Evolutionary conservation across 495 filamentous ascomycete species (phyloP).

Genomic region (Penicillium robsamsonii): DNA sequence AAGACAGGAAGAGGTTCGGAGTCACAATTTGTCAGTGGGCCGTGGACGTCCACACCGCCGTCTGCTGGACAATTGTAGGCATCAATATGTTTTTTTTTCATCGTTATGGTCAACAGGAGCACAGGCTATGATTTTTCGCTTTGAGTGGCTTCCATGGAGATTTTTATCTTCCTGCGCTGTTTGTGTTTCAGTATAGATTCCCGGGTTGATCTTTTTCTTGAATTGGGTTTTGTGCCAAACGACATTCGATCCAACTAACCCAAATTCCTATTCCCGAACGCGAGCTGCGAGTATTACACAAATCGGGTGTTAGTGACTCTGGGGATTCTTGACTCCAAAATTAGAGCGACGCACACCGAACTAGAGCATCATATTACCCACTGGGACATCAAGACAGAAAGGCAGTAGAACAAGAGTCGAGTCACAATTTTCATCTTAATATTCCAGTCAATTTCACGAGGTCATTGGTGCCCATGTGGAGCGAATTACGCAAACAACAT

Average conservation of each 20-base stretch:
- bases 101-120: not conserved
- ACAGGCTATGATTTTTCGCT: not conserved
- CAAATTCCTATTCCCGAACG: not conserved
- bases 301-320: not conserved
- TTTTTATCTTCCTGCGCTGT: not conserved
- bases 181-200: conserved; percentile 8
- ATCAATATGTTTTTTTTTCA: not conserved
- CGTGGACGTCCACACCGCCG: conserved; percentile 23
- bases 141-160: not conserved
- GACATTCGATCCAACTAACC: not conserved
- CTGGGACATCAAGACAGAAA: not conserved
- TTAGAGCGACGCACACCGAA: not conserved
- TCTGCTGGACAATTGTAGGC: conserved; percentile 4
- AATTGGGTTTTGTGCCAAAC: not conserved
- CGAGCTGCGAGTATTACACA: not conserved
- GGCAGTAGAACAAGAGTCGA: not conserved
- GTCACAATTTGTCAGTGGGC: conserved; percentile 28
- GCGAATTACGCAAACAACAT: not conserved
- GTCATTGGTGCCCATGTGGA: not conserved
- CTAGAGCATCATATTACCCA: not conserved
- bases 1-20: conserved; percentile 13
- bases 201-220: not conserved
- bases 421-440: not conserved
- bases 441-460: not conserved
- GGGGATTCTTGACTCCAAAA: not conserved